phyloP scores from a whole-genome alignment of 768 basidiomycete genomes.

The Phylloporus arenicola region DNA sequence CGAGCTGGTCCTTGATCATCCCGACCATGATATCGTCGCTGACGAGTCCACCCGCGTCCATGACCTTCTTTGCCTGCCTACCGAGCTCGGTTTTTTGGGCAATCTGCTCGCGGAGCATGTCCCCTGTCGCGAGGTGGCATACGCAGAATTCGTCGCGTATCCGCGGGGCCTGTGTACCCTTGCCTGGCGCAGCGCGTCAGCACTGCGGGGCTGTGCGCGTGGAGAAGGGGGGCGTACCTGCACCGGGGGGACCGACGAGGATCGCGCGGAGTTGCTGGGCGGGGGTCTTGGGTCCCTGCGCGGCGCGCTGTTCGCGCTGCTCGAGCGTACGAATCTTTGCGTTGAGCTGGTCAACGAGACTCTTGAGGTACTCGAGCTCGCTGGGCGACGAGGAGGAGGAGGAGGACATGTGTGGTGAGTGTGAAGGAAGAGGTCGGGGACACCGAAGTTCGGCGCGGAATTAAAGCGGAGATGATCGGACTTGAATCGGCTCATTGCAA shows the following conservation, averaged over 20 bases:
- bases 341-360: constrained; percentile 83
- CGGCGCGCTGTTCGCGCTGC: constrained; percentile 50
- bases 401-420: constrained; percentile 4
- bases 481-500: background rate
- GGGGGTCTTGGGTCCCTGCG: constrained; percentile 47
- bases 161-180: constrained; percentile 95
- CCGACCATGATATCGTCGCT: constrained; percentile 95
- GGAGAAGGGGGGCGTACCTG: constrained; percentile 52
- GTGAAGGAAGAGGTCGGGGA: background rate
- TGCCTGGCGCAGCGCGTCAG: constrained; percentile 50
- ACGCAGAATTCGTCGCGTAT: constrained; percentile 92
- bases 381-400: constrained; percentile 51
- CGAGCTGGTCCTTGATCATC: constrained; percentile 95
- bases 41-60: constrained; percentile 95
- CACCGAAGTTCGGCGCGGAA: constrained; percentile 6
- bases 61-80: constrained; percentile 91
- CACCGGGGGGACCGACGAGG: constrained; percentile 93
- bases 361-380: constrained; percentile 94
- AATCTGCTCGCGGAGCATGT: constrained; percentile 97
- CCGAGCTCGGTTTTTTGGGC: constrained; percentile 82
- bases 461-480: constrained; percentile 24
- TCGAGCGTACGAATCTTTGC: constrained; percentile 84
- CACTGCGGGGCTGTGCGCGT: background rate
- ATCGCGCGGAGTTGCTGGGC: constrained; percentile 83
- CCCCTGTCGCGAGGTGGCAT: constrained; percentile 97